Conservation (phyloP, 177 flowering plant genomes). For the Vitis hybrid region DNA sequence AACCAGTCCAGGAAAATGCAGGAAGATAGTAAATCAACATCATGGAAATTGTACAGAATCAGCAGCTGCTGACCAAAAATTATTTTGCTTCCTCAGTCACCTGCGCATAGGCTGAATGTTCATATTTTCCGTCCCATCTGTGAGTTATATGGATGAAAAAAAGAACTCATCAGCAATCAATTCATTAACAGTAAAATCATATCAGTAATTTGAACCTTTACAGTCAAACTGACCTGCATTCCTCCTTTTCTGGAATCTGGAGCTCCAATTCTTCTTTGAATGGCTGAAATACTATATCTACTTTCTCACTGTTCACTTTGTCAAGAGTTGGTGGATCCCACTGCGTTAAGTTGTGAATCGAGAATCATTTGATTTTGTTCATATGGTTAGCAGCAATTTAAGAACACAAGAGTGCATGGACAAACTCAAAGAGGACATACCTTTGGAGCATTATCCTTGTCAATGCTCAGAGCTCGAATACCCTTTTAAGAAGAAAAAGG, state of each 20-base stretch:
- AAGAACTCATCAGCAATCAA: background rate
- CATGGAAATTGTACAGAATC: too few species aligned
- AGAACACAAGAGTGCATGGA: background rate
- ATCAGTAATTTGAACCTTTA: background rate
- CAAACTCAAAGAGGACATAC: constrained; percentile 32
- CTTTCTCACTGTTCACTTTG: constrained; percentile 48
- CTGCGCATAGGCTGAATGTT: constrained; percentile 46
- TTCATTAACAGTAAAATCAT: background rate
- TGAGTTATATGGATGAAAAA: background rate
- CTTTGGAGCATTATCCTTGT: constrained; percentile 91
- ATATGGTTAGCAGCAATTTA: background rate
- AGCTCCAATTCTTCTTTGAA: constrained; percentile 74
- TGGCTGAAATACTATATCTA: constrained; percentile 69
- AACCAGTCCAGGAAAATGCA: background rate
- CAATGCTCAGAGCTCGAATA: constrained; percentile 84
- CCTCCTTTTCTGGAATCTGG: constrained; percentile 66
- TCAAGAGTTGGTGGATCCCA: constrained; percentile 77
- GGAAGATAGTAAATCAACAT: background rate
- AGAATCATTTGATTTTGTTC: background rate
- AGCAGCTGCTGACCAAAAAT: background rate
- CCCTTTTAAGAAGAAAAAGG: constrained; percentile 44
- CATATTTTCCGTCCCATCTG: constrained; percentile 85
- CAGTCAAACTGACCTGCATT: constrained; percentile 46
- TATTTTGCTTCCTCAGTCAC: constrained; percentile 11
- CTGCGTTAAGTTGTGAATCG: constrained; percentile 28